Base-by-base conservation (phyloP, 2,329 filamentous ascomycete genomes). In the Hypoxylon sp. region DNA sequence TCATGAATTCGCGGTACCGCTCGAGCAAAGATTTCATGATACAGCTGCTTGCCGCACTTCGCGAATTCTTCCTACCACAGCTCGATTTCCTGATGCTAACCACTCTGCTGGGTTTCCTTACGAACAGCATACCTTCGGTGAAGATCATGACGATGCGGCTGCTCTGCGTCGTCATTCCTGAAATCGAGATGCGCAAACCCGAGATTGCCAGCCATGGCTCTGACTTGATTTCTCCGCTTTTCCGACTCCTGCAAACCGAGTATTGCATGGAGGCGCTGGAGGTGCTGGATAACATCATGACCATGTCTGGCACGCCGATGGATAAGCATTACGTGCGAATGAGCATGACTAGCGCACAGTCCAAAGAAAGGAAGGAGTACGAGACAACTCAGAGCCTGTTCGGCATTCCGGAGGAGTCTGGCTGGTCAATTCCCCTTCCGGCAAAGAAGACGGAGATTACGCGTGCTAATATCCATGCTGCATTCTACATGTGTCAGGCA, bases 311-410 rank as follows among this genome's bases (percentile, higher is more conserved):
- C 3, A 93, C 92, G 30, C 91, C 95, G 1, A 93, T 97, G 85
- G 96, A 98, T 78, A 93, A 92, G 72, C 93, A 97, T 72, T 93
- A 98, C 75, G 82, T 99, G 62, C 89, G 96, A 38, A 99, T 99
- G 96, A 98, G 95, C 78, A 97, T 99, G 93, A 94, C 93, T 4
- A 91, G 92, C 11, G 90, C 92, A 0, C 93, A 93, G 2, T 96
- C 93, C 0, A 91, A 92, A 71, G 89, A 91, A 51, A 90, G 93
- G 50, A 98, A 97, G 76, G 94, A 98, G 78, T 98, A 97, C 72
- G 95, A 97, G 75, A 90, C 92, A 20, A 97, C 93, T 0, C 92
- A 97, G 76, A 97, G 93, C 74, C 81, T 99, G 32, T 99, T 98
- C 76, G 96, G 96, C 26, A 98, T 99, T 62, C 96, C 96, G 0